Percentiles rank a stretch among this genome's conserved stretches.
These are phyloP conservation scores for Colletotrichum aenigma DNA, from an alignment of 2,329 filamentous ascomycete genomes.

Conservation along the genomic window DNA sequence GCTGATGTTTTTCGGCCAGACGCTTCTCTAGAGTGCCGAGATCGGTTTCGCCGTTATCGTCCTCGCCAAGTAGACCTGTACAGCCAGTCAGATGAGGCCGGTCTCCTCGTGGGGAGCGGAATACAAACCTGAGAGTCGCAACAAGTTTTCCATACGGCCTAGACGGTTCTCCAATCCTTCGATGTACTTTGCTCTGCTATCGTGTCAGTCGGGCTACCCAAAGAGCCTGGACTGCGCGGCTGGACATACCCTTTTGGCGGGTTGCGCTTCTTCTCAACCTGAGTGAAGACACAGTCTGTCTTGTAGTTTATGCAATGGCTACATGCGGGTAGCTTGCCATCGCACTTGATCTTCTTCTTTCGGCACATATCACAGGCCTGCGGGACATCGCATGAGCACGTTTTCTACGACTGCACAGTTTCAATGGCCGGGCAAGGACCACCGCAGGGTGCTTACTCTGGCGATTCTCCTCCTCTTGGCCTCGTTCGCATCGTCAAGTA, in stretches of 20 bases:
- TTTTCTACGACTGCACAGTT: neutral
- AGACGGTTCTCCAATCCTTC: slow-evolving; percentile 94
- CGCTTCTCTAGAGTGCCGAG: slow-evolving; percentile 86
- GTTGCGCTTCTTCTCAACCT: slow-evolving; percentile 98
- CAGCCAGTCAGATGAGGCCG: slow-evolving; percentile 26
- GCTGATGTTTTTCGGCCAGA: slow-evolving; percentile 60
- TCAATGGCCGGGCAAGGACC: neutral
- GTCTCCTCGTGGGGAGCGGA: neutral
- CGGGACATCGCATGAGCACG: slow-evolving; percentile 9
- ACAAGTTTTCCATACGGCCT: slow-evolving; percentile 91
- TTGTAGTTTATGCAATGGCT: slow-evolving; percentile 98
- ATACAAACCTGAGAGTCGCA: slow-evolving; percentile 76
- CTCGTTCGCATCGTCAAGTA: slow-evolving; percentile 74
- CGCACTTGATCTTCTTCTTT: slow-evolving; percentile 97
- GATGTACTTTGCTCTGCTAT: slow-evolving; percentile 87
- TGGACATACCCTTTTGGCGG: slow-evolving; percentile 86
- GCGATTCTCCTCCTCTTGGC: slow-evolving; percentile 89
- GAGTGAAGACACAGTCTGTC: slow-evolving; percentile 95
- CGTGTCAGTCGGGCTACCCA: neutral
- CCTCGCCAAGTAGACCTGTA: slow-evolving; percentile 77
- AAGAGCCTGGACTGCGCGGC: neutral
- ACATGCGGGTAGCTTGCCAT: slow-evolving; percentile 93
- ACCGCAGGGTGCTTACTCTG: slow-evolving; percentile 56
- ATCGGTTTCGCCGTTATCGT: slow-evolving; percentile 85
- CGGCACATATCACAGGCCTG: slow-evolving; percentile 96